Evolutionary conservation across 352 stramenopile genomes (phyloP).

Genomic region (Elongisporangium anandrum): DNA sequence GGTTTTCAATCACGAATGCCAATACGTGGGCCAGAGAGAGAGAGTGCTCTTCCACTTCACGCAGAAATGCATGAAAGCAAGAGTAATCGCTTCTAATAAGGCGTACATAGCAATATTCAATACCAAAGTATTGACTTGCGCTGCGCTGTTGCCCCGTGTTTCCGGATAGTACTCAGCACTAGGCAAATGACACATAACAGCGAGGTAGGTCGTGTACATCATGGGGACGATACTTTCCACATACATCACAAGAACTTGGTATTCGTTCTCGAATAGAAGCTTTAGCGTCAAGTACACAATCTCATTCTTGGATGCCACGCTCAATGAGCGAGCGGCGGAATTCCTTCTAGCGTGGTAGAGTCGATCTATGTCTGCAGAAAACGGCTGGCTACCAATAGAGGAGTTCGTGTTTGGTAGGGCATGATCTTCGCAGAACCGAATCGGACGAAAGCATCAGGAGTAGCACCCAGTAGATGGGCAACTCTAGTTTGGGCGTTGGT

Average conservation of each 20-base stretch:
- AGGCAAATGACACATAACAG: slow-evolving; percentile 20
- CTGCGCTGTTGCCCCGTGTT: slow-evolving; percentile 6
- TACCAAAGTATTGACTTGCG: slow-evolving; percentile 7
- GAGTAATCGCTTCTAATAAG: slow-evolving; percentile 10
- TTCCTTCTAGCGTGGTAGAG: too few relatives aligned
- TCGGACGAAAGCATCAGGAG: too few relatives aligned
- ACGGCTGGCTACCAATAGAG: too few relatives aligned
- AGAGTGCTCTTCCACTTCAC: slow-evolving; percentile 13
- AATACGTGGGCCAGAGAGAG: slow-evolving; percentile 22
- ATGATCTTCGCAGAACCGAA: too few relatives aligned
- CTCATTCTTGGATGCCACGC: too few relatives aligned
- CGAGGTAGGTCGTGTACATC: slow-evolving; percentile 27
- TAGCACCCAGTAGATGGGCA: too few relatives aligned
- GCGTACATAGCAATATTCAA: slow-evolving; percentile 18
- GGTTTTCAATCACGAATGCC: slow-evolving; percentile 24
- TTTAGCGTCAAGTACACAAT: slow-evolving; percentile 1
- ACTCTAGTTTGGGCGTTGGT: too few relatives aligned
- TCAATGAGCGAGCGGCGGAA: too few relatives aligned
- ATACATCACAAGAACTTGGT: slow-evolving; percentile 27
- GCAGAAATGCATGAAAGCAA: too few relatives aligned
- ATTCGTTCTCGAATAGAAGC: slow-evolving; percentile 23
- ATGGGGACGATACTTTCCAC: slow-evolving; percentile 27
- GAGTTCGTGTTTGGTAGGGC: too few relatives aligned
- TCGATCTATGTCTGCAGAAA: too few relatives aligned
- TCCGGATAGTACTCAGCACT: slow-evolving; percentile 32